Base-by-base conservation (phyloP, 192 early-diverging fungal genomes). In the Rhizoclosmatium globosum region DNA sequence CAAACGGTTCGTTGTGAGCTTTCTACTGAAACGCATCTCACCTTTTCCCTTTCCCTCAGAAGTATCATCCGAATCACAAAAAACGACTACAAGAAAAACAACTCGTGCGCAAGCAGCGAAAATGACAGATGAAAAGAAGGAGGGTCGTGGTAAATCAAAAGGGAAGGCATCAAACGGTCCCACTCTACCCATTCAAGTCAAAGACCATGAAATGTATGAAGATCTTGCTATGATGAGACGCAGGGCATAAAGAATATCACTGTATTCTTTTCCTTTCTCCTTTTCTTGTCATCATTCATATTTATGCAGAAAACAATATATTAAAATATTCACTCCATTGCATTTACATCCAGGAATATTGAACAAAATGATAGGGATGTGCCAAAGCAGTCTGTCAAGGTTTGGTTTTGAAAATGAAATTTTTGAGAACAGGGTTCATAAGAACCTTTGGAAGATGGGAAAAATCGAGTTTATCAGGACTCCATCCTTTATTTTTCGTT, bases 61-160 rank as follows among this genome's bases (percentile, higher is more conserved):
- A 57, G 53, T 81, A 11, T 70, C 85, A 48, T 68, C 82, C 2
- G 85, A 86, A 43, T 72, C 79, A n/a, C 70, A 81, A n/a, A 82
- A 77, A 38, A 76, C 78, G 46, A 82, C 80, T 17, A 83, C 82
- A 7, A 80, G 85, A 9, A 86, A 86, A 60, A 78, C 82, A 2
- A 86, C 85, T 4, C 82, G 85, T 19, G 78, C 85, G 43, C 74
- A 76, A 21, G 81, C 85, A 15, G 85, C 82, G 4, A 83, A 82
- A 64, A 47, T 75, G n/a, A 79, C 83, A 47, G 85, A 86, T 21
- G 85, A 86, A 17, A 81, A 74, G 73, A 84, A 74, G 58, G 82
- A 76, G 45, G 78, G 78, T 66, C 68, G 83, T 53, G 57, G 45
- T 7, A 76, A 76, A 62, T 3, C 61, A 65, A 76, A 76, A 56